Base-by-base conservation (phyloP, 2,329 filamentous ascomycete genomes). In the Cordyceps cateniannulata region DNA sequence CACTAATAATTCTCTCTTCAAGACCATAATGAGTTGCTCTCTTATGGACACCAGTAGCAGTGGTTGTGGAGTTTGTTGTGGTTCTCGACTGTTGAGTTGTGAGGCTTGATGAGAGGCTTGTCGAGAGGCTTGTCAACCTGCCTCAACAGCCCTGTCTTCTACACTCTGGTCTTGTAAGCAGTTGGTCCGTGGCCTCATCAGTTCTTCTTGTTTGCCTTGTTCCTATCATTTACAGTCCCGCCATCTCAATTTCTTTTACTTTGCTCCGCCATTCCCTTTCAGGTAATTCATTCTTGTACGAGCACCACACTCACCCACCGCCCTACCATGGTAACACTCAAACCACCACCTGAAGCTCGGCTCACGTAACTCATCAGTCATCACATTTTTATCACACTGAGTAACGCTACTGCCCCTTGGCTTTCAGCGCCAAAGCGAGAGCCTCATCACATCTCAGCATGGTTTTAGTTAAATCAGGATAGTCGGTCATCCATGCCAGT, bases 331-430 rank as follows among this genome's bases (percentile, higher is more conserved):
- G 40, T 29, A 42, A 27, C 32, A 35, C 32, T 12, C 14, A 12
- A 35, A 35, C 32, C 32, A 35, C 10, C 32, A 35, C 32, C 10
- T 3, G 32, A n/a, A 35, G 47, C 38, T 40, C n/a, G 22, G 22
- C 45, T 42, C 45, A 29, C 8, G 18, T 27, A 51, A 40, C 27
- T 24, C 12, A 22, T 29, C 56, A 47, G n/a, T 57, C 44, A 49
- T 49, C 54, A 57, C 54, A 57, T n/a, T 16, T 42, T n/a, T 32
- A 50, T 50, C 45, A 51, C 55, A 58, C 45, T 8, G 29, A 50
- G 42, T 16, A 7, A 22, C 20, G 16, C 12, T 20, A 1, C 38
- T 14, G n/a, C 9, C 9, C 40, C 16, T n/a, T 14, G 25, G 3
- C 42, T 22, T 16, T 12, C 5, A 29, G 20, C 40, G 7, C 40